Base-by-base conservation (phyloP, 2,329 filamentous ascomycete species). In the Xylaria sp. region DNA sequence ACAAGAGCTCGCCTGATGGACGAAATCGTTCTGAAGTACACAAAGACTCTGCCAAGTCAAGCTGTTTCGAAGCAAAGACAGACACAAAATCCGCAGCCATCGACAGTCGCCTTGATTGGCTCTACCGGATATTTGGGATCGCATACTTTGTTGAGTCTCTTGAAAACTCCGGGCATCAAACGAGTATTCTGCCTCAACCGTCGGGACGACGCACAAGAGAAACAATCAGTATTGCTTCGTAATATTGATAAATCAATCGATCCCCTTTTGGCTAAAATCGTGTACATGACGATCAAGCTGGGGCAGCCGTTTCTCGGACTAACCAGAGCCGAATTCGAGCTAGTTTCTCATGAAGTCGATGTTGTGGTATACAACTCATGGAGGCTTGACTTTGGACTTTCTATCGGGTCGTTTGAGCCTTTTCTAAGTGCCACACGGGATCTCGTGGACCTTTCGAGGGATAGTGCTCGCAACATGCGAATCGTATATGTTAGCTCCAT, bases 401-500 rank as follows among this genome's bases (percentile, higher is more conserved):
- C 74, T 0, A 42, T 75, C 1, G 60, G 57, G n/a, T 75, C 71
- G 0, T 76, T 76, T 47, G 45, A 57, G 0, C 73, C 73, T 0
- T 74, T 75, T 36, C 50, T 75, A 0, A 50, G 32, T 1, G 62
- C 67, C 4, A 61, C 61, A 2, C 42, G 62, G 4, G 72, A 73
- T 9, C 30, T 75, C 27, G 55, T 76, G 21, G 58, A 72, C 0
- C 50, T 76, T 1, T 70, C 73, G 0, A 21, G 53, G 1, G 17
- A 39, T 1, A 69, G 71, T 54, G 9, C 21, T 1, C 60, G 39
- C 4, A 67, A 58, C 1, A 57, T 60, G 51, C 64, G 62, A 55
- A 47, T 74, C 65, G 58, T 79, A 69, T 69, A 77, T 71, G 58
- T 78, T 66, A 73, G 73, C 74, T 77, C 72, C 0, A 11, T 71